A percentile compares a stretch with the other conserved stretches of the same genome.
These are phyloP conservation scores for Fragilaria crotonensis DNA, from an alignment of 108 stramenopile genomes.

Conservation along the genomic window DNA sequence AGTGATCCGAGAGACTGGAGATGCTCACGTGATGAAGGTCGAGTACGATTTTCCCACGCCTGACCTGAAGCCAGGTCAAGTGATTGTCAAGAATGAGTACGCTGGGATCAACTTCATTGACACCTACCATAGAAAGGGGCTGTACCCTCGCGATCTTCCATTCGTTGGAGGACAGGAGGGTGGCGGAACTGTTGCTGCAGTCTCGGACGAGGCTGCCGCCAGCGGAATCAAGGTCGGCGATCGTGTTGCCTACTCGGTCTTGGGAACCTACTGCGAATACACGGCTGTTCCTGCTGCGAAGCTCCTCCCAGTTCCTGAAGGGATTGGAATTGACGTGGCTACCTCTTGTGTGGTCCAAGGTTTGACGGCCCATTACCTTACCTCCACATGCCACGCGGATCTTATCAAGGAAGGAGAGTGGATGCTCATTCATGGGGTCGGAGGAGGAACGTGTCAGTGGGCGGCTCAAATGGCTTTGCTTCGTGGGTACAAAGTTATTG, in stretches of 20 bases:
- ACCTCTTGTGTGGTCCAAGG: slow-evolving; percentile 73
- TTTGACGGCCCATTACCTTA: slow-evolving; percentile 78
- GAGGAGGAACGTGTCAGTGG: slow-evolving; percentile 81
- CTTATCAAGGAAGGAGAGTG: slow-evolving; percentile 69
- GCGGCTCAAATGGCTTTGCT: slow-evolving; percentile 80
- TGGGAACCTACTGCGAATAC: slow-evolving; percentile 72
- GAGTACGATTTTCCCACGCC: slow-evolving; percentile 54
- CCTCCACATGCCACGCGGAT: slow-evolving; percentile 56
- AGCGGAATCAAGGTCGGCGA: slow-evolving; percentile 53
- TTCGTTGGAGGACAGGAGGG: slow-evolving; percentile 81
- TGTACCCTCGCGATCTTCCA: slow-evolving; percentile 64
- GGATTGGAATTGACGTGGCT: slow-evolving; percentile 48
- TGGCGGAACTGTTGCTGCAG: slow-evolving; percentile 58
- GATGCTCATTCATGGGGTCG: slow-evolving; percentile 74
- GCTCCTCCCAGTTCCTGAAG: slow-evolving; percentile 45
- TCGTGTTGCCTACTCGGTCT: slow-evolving; percentile 59
- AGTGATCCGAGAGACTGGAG: slow-evolving; percentile 36
- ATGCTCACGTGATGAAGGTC: slow-evolving; percentile 22
- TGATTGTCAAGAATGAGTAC: slow-evolving; percentile 64
- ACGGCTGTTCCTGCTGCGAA: slow-evolving; percentile 58
- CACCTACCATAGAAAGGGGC: slow-evolving; percentile 73
- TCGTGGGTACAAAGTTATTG: slow-evolving; percentile 79
- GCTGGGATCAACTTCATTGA: slow-evolving; percentile 85
- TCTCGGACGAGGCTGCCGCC: slow-evolving; percentile 44
- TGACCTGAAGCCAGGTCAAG: slow-evolving; percentile 31